Evolutionary conservation across 176 grass and related monocot species (phyloP).

Genomic region (Oryza officinalis): DNA sequence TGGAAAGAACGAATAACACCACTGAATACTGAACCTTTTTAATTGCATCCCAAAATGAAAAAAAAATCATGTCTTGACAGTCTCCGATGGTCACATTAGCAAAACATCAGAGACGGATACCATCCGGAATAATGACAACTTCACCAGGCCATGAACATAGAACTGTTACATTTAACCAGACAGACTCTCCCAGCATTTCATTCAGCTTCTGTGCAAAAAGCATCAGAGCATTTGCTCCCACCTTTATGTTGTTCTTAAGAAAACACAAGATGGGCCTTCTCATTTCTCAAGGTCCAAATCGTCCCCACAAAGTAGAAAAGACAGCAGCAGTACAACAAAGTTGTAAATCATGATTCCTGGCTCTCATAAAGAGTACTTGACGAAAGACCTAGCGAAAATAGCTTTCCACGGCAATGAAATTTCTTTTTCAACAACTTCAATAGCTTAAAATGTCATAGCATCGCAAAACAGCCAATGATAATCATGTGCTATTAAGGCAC

Average conservation of each 20-base stretch:
- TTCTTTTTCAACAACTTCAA: not conserved
- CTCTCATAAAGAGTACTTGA: not conserved
- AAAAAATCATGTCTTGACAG: not conserved
- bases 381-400: not conserved
- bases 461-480: not conserved
- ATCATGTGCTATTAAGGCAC: slow-evolving; percentile 12
- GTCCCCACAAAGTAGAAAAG: not conserved
- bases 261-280: not conserved
- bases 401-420: not conserved
- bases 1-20: no score
- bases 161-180: not conserved
- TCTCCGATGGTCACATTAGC: not conserved
- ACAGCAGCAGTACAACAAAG: not conserved
- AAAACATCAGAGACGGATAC: not conserved
- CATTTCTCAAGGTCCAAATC: not conserved
- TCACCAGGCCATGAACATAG: not conserved
- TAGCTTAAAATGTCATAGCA: slow-evolving; percentile 17
- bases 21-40: no score
- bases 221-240: not conserved
- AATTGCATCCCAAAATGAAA: not conserved
- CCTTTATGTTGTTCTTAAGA: not conserved
- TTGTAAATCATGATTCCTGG: not conserved
- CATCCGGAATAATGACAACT: not conserved
- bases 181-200: not conserved
- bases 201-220: not conserved